Base-by-base conservation (phyloP, 2,329 filamentous ascomycete species). In the Fusarium scirpi region DNA sequence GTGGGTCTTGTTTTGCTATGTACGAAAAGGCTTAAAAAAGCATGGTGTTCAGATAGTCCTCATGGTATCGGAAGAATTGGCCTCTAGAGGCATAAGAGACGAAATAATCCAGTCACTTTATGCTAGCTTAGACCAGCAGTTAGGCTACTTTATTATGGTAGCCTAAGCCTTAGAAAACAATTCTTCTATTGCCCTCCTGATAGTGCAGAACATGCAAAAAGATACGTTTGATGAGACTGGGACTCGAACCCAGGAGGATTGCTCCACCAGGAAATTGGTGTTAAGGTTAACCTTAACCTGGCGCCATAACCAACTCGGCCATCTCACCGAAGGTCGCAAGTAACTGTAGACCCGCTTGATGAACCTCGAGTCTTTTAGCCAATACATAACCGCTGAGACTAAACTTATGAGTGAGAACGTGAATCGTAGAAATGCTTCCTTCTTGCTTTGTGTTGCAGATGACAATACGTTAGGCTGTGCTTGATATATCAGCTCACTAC, bases 221-320 rank as follows among this genome's bases (percentile, higher is more conserved):
- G 13, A 15, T 13, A 2, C 3, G 4, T 0, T 34, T 73, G 71
- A 73, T 73, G 65, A 73, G 70, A 73, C 70, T 73, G 71, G 71
- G 71, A 73, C 59, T 73, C 67, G 71, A 73, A 73, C 71, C 71
- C 71, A 73, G 70, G 70, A 73, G 71, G 71, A 73, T 73, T 73
- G 71, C 71, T 73, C 71, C 71, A 73, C 59, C 71, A 73, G 70
- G 71, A 73, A 71, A 62, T 58, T 55, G 61, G 57, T 69, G 64
- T 65, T 62, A 71, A 73, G 65, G 71, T 63, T 70, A 58, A 72
- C 71, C 62, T 65, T 65, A 65, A 65, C 62, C 62, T 65, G 62
- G 51, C 62, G 62, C 62, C 59, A 65, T 65, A 73, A 73, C 71
- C 71, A 73, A 73, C 71, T 73, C 70, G 71, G 71, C 71, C 71